These are phyloP conservation scores for Floccularia luteovirens DNA, from an alignment of 768 basidiomycete species.

Conservation along the genomic window DNA sequence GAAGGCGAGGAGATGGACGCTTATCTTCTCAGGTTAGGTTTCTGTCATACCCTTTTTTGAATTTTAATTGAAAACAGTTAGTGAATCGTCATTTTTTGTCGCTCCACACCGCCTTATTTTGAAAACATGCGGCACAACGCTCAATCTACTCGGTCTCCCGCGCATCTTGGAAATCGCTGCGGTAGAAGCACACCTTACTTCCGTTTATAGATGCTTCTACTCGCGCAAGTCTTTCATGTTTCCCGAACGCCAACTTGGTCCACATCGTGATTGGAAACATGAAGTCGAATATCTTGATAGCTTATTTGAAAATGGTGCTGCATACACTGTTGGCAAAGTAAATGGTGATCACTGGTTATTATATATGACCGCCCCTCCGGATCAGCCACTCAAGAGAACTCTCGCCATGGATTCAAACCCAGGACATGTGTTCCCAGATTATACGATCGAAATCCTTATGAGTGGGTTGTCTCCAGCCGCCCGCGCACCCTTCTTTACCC, in stretches of 20 bases:
- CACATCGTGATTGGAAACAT: conserved; percentile 89
- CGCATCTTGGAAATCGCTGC: conserved; percentile 92
- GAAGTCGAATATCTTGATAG: conserved; percentile 90
- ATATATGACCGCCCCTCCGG: conserved; percentile 69
- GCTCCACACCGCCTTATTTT: conserved; percentile 93
- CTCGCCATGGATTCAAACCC: conserved; percentile 5
- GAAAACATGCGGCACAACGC: conserved; percentile 98
- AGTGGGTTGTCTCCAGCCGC: conserved; percentile 73
- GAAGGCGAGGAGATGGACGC: conserved; percentile 90
- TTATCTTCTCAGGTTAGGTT: conserved; percentile 84
- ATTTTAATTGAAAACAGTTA: conserved; percentile 23
- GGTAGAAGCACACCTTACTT: conserved; percentile 51
- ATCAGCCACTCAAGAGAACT: conserved; percentile 8
- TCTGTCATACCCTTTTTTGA: conserved; percentile 6
- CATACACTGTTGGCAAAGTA: conserved; percentile 95
- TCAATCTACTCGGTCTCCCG: conserved; percentile 92
- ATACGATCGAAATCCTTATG: conserved; percentile 98
- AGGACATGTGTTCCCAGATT: conserved; percentile 49
- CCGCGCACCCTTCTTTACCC: conserved; percentile 66
- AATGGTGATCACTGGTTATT: conserved; percentile 99
- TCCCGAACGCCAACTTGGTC: conserved; percentile 89
- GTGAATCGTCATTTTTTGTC: conserved; percentile 96
- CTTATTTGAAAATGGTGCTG: conserved; percentile 82
- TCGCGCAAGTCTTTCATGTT: conserved; percentile 99
- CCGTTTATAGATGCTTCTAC: conserved; percentile 92